phyloP scores from a whole-genome alignment of 148 eudicot genomes.

The Salicornia ramosissima region DNA sequence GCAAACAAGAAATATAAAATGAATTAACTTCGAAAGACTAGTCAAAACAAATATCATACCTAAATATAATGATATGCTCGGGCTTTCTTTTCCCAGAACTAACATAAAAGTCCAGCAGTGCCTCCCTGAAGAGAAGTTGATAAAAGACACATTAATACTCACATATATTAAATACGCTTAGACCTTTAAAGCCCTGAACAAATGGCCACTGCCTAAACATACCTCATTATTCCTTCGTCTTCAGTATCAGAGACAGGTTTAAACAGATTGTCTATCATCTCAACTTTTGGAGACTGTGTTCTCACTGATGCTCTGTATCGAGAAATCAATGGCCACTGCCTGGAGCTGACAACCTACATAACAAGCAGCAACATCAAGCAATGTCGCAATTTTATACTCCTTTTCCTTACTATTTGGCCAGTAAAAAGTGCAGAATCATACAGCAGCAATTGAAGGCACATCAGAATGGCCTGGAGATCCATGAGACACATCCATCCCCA shows the following conservation, averaged over 20 bases:
- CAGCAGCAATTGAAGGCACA: slow-evolving; percentile 85
- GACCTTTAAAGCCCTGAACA: too few relatives aligned
- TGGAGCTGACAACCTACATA: slow-evolving; percentile 66
- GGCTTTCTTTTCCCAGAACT: slow-evolving; percentile 70
- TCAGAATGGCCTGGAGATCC: slow-evolving; percentile 76
- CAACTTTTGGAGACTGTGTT: slow-evolving; percentile 67
- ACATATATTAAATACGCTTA: too few relatives aligned
- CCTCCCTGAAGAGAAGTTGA: slow-evolving; percentile 62
- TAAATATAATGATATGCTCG: slow-evolving; percentile 71
- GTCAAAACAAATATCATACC: slow-evolving; percentile 33
- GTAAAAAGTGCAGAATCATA: slow-evolving; percentile 17
- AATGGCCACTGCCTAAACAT: not conserved
- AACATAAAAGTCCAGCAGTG: slow-evolving; percentile 54
- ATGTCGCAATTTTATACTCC: not conserved
- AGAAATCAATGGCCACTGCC: slow-evolving; percentile 73
- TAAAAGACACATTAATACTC: too few relatives aligned
- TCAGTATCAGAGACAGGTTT: slow-evolving; percentile 56
- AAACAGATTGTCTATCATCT: slow-evolving; percentile 66
- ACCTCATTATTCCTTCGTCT: slow-evolving; percentile 74
- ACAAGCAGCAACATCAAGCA: not conserved
- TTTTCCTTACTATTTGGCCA: not conserved
- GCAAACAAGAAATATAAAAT: not conserved
- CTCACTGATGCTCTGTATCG: slow-evolving; percentile 64
- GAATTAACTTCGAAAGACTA: not conserved
- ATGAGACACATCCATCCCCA: slow-evolving; percentile 80